A percentile compares a stretch with the other conserved stretches of the same genome.
Evolutionary conservation across 2,329 filamentous ascomycete genomes (phyloP).

Genomic region (Fusarium sacchari): DNA sequence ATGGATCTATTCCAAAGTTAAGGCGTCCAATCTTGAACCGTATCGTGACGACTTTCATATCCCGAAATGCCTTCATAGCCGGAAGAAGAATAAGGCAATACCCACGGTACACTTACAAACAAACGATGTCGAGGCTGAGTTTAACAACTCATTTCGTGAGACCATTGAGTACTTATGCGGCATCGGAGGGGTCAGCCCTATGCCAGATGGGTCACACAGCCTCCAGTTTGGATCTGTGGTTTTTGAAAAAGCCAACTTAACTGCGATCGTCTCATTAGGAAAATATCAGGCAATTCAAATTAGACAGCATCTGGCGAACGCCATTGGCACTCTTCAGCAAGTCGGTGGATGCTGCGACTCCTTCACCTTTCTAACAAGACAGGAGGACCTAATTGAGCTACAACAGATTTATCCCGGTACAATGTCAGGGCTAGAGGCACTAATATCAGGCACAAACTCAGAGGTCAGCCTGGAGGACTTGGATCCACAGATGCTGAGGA

Average conservation of each 20-base stretch:
- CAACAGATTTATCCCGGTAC: too few species aligned
- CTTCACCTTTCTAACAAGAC: background rate
- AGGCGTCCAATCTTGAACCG: accelerated
- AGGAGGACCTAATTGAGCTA: accelerated
- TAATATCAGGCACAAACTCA: background rate
- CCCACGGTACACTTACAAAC: accelerated
- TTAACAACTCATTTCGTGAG: accelerated
- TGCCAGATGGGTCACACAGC: accelerated
- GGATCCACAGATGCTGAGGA: accelerated
- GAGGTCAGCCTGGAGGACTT: accelerated
- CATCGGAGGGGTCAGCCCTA: accelerated
- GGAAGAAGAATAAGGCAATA: background rate
- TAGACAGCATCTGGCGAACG: too few species aligned
- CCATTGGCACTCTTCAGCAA: accelerated
- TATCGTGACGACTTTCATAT: accelerated
- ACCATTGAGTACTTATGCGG: accelerated
- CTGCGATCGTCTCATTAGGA: background rate
- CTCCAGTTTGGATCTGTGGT: background rate
- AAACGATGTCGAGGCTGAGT: accelerated
- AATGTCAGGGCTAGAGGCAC: too few species aligned
- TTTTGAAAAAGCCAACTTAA: accelerated
- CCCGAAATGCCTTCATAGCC: accelerated
- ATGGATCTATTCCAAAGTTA: background rate
- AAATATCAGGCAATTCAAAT: too few species aligned
- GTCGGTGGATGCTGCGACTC: background rate